These are phyloP conservation scores for Teunomyces funiuensis DNA, from an alignment of 805 yeast species.

Conservation along the genomic window DNA sequence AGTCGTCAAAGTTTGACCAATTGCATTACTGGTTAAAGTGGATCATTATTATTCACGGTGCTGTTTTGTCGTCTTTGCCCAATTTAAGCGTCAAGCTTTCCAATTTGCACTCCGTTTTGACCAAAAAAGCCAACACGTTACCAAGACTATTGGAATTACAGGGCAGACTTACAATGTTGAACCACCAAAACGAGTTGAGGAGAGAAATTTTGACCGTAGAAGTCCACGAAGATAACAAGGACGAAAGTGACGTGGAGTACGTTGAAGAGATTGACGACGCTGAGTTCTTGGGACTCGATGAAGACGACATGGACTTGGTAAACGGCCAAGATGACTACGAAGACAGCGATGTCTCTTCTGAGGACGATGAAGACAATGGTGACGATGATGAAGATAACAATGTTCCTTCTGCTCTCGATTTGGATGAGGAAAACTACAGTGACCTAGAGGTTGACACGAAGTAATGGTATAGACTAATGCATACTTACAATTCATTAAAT, in stretches of 20 bases:
- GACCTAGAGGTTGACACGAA: constrained; percentile 16
- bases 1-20: constrained; percentile 49
- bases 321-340: constrained; percentile 18
- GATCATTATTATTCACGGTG: constrained; percentile 56
- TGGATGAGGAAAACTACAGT: constrained; percentile 21
- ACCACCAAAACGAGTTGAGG: constrained; percentile 43
- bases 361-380: constrained; percentile 24
- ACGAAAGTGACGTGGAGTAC: constrained; percentile 62
- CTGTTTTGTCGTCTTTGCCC: constrained; percentile 47
- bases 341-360: constrained; percentile 11
- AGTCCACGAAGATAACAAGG: constrained; percentile 28
- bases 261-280: constrained; percentile 66
- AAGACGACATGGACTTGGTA: constrained; percentile 16
- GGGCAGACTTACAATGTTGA: constrained; percentile 48
- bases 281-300: constrained; percentile 18
- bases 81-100: constrained; percentile 43
- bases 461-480: constrained; percentile 8
- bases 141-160: constrained; percentile 52
- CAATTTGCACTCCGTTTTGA: constrained; percentile 46
- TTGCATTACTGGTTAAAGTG: constrained; percentile 57
- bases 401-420: constrained; percentile 13
- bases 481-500: constrained; percentile 2
- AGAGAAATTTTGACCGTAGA: constrained; percentile 35
- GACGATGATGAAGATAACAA: constrained; percentile 20
- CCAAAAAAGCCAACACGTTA: constrained; percentile 48